A percentile compares a stretch with the other conserved stretches of the same genome.
phyloP scores from a whole-genome alignment of 306 rosid genomes.

The Quercus robur region DNA sequence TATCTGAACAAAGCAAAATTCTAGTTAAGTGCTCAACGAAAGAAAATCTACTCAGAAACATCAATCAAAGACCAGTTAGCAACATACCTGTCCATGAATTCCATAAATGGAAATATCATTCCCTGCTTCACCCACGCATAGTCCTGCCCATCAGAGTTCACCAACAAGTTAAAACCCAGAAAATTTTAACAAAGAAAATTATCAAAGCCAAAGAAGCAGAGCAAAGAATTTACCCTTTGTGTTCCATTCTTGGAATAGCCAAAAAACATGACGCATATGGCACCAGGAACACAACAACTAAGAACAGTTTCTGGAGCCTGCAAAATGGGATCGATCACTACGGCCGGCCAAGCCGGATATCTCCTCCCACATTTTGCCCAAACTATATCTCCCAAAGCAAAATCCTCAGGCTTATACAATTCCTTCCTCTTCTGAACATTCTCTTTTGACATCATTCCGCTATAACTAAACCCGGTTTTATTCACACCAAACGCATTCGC shows the following conservation, averaged over 20 bases:
- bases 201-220: neutral
- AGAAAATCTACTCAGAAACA: constrained; percentile 9
- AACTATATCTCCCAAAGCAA: constrained; percentile 85
- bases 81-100: constrained; percentile 76
- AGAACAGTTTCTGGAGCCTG: constrained; percentile 83
- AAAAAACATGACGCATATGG: constrained; percentile 89
- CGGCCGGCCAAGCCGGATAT: constrained; percentile 94
- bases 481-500: constrained; percentile 2
- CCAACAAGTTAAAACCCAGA: constrained; percentile 9
- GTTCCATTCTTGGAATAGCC: constrained; percentile 89
- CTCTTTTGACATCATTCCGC: constrained; percentile 21
- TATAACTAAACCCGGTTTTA: constrained; percentile 41
- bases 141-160: constrained; percentile 57
- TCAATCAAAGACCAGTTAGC: constrained; percentile 5
- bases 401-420: constrained; percentile 69
- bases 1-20: constrained; percentile 48
- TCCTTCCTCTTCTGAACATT: constrained; percentile 52
- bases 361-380: constrained; percentile 98
- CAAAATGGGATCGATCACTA: constrained; percentile 85
- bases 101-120: constrained; percentile 70
- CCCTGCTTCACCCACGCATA: constrained; percentile 99
- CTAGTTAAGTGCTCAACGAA: constrained; percentile 5
- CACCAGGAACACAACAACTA: constrained; percentile 60
- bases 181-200: neutral
- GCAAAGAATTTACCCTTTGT: constrained; percentile 52